Percentiles rank a stretch among this genome's conserved stretches.
Conservation (phyloP, 2,329 filamentous ascomycete species). For the Ceratocystis eucalypticola region DNA sequence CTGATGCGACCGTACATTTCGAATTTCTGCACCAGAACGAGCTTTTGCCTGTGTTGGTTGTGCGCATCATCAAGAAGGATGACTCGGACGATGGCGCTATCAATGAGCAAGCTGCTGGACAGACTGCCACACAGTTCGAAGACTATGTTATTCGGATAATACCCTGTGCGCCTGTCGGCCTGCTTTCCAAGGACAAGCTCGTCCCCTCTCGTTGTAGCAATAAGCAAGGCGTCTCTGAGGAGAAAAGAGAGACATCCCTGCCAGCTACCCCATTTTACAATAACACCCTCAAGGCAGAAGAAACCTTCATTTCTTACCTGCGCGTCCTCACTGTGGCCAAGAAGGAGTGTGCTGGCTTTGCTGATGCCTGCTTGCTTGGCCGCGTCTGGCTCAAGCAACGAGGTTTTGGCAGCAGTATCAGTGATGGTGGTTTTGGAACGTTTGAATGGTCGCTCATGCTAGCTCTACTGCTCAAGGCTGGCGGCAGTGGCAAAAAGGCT, state of each 20-base stretch:
- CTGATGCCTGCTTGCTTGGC: conserved; percentile 74
- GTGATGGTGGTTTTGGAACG: conserved; percentile 73
- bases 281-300: conserved; percentile 66
- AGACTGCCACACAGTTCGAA: conserved; percentile 26
- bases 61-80: conserved; percentile 25
- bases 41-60: conserved; percentile 54
- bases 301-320: conserved; percentile 58
- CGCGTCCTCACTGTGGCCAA: conserved; percentile 58
- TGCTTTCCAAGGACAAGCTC: conserved; percentile 62
- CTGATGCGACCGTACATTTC: conserved; percentile 41
- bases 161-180: conserved; percentile 52
- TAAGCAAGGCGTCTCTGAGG: conserved; percentile 38
- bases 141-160: conserved; percentile 58
- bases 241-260: conserved; percentile 29
- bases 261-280: conserved; percentile 75
- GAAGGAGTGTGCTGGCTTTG: conserved; percentile 57
- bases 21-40: conserved; percentile 57
- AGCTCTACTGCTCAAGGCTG: conserved; percentile 67
- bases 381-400: conserved; percentile 81
- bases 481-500: conserved; percentile 41
- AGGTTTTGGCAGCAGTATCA: conserved; percentile 57
- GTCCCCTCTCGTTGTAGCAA: conserved; percentile 51
- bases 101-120: conserved; percentile 13
- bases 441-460: conserved; percentile 82
- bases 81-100: conserved; percentile 19